These are phyloP conservation scores for Juncus effusus DNA, from an alignment of 176 grass and related monocot genomes.

Conservation along the genomic window DNA sequence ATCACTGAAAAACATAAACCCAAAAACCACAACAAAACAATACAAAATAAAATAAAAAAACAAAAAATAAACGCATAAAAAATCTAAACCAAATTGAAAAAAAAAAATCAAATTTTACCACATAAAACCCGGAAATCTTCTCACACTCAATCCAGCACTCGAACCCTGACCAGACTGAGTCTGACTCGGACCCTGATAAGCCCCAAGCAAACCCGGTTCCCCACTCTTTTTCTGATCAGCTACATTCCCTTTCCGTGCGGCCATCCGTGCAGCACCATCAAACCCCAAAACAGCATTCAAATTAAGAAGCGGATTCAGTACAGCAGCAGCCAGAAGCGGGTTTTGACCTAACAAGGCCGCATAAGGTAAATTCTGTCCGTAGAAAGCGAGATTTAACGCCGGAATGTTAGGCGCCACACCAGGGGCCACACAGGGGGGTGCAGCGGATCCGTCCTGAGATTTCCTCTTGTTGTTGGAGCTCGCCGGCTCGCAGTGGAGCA, in stretches of 20 bases:
- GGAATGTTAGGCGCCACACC: slow-evolving; percentile 1
- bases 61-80: too few species aligned
- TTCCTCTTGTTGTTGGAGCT: slow-evolving; percentile 33
- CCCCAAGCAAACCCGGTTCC: slow-evolving; percentile 25
- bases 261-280: slow-evolving; percentile 11
- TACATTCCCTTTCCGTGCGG: background rate
- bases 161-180: slow-evolving; percentile 2
- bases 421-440: background rate
- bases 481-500: slow-evolving; percentile 54
- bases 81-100: too few species aligned
- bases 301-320: slow-evolving; percentile 26
- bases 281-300: background rate
- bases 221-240: background rate
- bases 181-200: slow-evolving; percentile 22
- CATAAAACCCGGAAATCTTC: slow-evolving; percentile 1
- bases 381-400: slow-evolving; percentile 31
- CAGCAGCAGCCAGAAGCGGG: slow-evolving; percentile 48
- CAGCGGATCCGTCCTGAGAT: background rate
- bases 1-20: too few species aligned
- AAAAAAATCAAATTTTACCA: slow-evolving; percentile 14
- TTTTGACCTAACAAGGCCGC: slow-evolving; percentile 52
- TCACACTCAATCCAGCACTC: slow-evolving; percentile 1
- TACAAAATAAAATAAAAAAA: too few species aligned
- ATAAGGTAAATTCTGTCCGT: slow-evolving; percentile 34
- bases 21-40: too few species aligned